Base-by-base conservation (phyloP, 805 yeast genomes). In the Zygosaccharomyces bailii region DNA sequence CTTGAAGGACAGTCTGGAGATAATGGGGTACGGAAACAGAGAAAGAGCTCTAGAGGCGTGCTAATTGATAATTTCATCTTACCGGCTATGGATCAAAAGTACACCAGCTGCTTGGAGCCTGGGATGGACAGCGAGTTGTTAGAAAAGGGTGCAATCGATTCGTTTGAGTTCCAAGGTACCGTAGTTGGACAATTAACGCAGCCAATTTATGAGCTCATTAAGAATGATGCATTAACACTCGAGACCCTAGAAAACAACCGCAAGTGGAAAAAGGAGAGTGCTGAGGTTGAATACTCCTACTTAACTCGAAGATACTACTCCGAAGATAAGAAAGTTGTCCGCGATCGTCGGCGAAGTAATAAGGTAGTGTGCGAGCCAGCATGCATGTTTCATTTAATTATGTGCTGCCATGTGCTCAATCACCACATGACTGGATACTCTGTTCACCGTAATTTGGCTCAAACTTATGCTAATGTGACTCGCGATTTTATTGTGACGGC, bases 371-470 rank as follows among this genome's bases (percentile, higher is more conserved):
- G 61, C 34, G 65, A 63, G 27, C 69, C 69, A 1, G 49, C 58
- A 5, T 39, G 39, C 34, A 45, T 61, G 14, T 58, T 48, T 30
- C 61, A 63, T 37, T 43, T 61, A 34, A 49, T 63, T 5, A 54
- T 63, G 50, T 51, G 56, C 9, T 55, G 59, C 3, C 69, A 65
- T 44, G 32, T 65, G n/a, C 48, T 63, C 47, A 64, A 65, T 46
- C 45, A 49, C 13, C 68, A 63, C 46, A 44, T 51, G 31, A 42
- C 46, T 5, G 45, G 38, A 20, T 49, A 49, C 17, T 42, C 42
- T 10, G 38, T 61, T 5, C 53, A 55, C 36, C 43, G 43, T 8
- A 39, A 47, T 9, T 25, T 65, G 13, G 43, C 42, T 8, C 46
- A 52, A 21, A 45, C 46, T 18, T 59, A 55, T 35, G 54, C 63